Percentiles rank a stretch among this genome's conserved stretches.
Conservation (phyloP, 345 rosid species). For the Kernera saxatilis region DNA sequence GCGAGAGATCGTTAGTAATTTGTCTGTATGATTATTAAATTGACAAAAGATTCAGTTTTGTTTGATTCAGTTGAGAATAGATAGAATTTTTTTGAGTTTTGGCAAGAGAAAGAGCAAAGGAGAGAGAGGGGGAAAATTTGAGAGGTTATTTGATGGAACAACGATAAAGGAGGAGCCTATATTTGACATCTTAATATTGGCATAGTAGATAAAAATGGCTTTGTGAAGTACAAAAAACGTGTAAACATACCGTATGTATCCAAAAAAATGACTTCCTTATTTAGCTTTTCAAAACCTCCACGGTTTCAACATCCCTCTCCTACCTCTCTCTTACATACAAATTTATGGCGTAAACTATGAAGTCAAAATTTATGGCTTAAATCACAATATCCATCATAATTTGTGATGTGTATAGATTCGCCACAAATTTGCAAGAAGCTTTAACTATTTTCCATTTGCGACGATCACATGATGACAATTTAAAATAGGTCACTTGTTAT, state of each 20-base stretch:
- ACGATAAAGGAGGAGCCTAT: constrained; percentile 24
- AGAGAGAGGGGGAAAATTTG: not conserved
- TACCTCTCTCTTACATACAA: not conserved
- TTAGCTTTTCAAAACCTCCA: constrained; percentile 9
- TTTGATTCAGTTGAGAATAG: constrained; percentile 5
- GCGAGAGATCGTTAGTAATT: not conserved
- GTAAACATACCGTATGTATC: not conserved
- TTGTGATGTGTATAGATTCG: too few species aligned
- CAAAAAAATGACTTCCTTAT: not conserved
- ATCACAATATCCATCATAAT: too few species aligned
- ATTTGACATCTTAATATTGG: constrained; percentile 25
- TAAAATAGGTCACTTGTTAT: not conserved
- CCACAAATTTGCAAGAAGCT: too few species aligned
- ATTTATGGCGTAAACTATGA: too few species aligned
- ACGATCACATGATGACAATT: not conserved
- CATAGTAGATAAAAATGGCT: constrained; percentile 4
- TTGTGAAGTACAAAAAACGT: constrained; percentile 6
- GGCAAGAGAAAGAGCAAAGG: not conserved
- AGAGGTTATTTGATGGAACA: constrained; percentile 16
- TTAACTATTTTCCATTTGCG: not conserved
- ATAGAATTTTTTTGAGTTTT: constrained; percentile 4
- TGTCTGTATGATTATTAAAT: not conserved
- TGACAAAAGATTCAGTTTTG: not conserved
- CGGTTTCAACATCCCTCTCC: not conserved
- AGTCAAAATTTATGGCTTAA: too few species aligned